A percentile compares a stretch with the other conserved stretches of the same genome.
phyloP scores from a whole-genome alignment of 306 rosid species.

The Cucurbita maxima region DNA sequence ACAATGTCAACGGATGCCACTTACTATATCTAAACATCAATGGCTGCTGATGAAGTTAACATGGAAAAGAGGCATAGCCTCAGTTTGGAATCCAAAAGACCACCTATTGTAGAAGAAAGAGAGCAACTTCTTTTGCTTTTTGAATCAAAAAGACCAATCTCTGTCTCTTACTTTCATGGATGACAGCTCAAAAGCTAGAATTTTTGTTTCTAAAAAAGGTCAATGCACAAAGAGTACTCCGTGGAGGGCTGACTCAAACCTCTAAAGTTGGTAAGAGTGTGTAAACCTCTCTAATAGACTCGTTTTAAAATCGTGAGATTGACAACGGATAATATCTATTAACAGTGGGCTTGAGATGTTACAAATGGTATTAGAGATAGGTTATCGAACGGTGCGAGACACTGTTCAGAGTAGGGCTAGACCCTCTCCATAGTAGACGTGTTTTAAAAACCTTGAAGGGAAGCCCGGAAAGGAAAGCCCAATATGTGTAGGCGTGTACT shows the following conservation, averaged over 20 bases:
- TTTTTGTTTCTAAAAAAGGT: neutral
- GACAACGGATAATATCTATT: too few species aligned
- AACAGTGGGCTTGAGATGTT: too few species aligned
- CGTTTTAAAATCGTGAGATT: too few species aligned
- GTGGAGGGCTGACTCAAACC: neutral
- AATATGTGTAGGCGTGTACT: too few species aligned
- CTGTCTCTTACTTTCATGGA: neutral
- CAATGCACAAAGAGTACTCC: neutral
- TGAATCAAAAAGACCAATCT: constrained; percentile 16
- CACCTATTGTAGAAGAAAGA: constrained; percentile 20
- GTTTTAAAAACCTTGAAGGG: too few species aligned
- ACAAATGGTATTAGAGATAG: too few species aligned
- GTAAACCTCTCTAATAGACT: too few species aligned
- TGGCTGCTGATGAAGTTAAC: neutral
- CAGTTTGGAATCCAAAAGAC: neutral
- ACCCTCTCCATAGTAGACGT: too few species aligned
- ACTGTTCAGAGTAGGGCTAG: too few species aligned
- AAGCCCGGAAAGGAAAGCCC: too few species aligned
- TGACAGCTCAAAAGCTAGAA: constrained; percentile 22
- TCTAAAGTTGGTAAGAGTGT: neutral
- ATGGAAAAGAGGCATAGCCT: neutral
- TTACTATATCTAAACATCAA: neutral
- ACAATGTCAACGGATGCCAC: neutral
- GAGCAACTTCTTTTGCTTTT: constrained; percentile 18
- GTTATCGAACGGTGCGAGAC: too few species aligned